Base-by-base conservation (phyloP, 2,329 filamentous ascomycete species). In the Tolypocladium cylindrosporum region DNA sequence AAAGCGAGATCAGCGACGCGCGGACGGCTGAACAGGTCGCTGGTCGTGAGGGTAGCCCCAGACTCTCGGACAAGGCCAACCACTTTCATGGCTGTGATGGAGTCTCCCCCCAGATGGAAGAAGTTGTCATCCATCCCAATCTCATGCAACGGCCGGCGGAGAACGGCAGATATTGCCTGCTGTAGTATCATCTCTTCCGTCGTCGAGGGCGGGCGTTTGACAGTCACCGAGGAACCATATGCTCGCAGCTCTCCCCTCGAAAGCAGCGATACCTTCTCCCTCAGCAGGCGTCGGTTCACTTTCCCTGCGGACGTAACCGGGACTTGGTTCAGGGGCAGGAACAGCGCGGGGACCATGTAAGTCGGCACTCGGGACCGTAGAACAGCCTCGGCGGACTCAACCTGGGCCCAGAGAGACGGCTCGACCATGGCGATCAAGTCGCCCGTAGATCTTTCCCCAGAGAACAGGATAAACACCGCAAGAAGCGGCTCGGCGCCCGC, bases 81-180 rank as follows among this genome's bases (percentile, higher is more conserved):
- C 6, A 60, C 45, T 41, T 51, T 54, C 37, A 60, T 58, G 42
- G 59, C 59, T 13, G 43, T 42, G 16, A 87, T 58, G 10, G 57
- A 59, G 43, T 59, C 59, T 19, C 57, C 57, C 7, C 57, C 59
- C 3, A 59, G 40, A 3, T 55, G 56, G n/a, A 62, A 61, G 40
- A 62, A 62, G 41, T 59, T 58, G 41, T 56, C 54, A 16, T 60
- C 42, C 55, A 56, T 56, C 1, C 57, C 56, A 13, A 60, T 27
- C 14, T 58, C 54, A 1, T 34, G n/a, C 24, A 27, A 5, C 27
- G 54, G 16, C 42, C 56, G 41, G 4, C 39, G 4, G 4, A 59
- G 55, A 51, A 59, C 39, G 4, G 39, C 27, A 14, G 50, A 52
- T 4, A 57, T 53, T 4, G 31, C 27, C 11, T 43, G 10, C 13